Evolutionary conservation across 2,329 filamentous ascomycete genomes (phyloP).

Genomic region (Fusarium papillatum): DNA sequence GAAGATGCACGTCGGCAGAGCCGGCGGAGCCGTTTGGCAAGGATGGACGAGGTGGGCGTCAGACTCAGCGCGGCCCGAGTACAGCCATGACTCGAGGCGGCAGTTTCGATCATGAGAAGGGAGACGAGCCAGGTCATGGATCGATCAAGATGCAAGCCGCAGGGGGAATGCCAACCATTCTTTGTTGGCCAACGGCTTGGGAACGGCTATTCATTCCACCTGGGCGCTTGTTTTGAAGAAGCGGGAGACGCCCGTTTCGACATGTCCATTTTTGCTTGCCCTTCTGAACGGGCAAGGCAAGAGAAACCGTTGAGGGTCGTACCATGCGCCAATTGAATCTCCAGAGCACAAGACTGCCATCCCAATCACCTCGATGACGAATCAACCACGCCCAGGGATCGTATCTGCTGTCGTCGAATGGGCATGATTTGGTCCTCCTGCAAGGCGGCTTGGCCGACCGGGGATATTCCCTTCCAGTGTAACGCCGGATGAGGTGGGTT

Average conservation of each 20-base stretch:
- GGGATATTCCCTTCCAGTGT: slow-evolving; percentile 7
- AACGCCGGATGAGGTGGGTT: background rate
- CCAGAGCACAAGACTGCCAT: slow-evolving; percentile 3
- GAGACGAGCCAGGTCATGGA: slow-evolving; percentile 5
- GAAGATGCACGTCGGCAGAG: slow-evolving; percentile 38
- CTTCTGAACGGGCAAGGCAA: slow-evolving; percentile 2
- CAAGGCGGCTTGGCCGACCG: slow-evolving; percentile 15
- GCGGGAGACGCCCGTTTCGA: background rate
- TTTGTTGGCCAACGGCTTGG: slow-evolving; percentile 14
- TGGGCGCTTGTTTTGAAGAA: background rate
- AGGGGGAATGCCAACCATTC: slow-evolving; percentile 4
- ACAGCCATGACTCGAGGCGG: slow-evolving; percentile 25
- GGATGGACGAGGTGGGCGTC: slow-evolving; percentile 22
- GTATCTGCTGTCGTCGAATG: slow-evolving; percentile 9
- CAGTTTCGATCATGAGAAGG: slow-evolving; percentile 1
- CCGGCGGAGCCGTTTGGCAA: slow-evolving; percentile 35
- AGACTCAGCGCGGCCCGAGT: slow-evolving; percentile 26
- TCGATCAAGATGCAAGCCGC: slow-evolving; percentile 5
- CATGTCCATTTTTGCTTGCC: slow-evolving; percentile 8
- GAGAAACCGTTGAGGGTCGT: slow-evolving; percentile 13
- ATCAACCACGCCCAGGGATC: background rate
- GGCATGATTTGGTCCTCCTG: background rate
- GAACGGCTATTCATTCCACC: slow-evolving; percentile 14
- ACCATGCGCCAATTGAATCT: background rate
- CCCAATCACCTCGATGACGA: slow-evolving; percentile 9